Evolutionary conservation across 1,139 yeast genomes (phyloP).

Genomic region (Magnusiomyces suaveolens): DNA sequence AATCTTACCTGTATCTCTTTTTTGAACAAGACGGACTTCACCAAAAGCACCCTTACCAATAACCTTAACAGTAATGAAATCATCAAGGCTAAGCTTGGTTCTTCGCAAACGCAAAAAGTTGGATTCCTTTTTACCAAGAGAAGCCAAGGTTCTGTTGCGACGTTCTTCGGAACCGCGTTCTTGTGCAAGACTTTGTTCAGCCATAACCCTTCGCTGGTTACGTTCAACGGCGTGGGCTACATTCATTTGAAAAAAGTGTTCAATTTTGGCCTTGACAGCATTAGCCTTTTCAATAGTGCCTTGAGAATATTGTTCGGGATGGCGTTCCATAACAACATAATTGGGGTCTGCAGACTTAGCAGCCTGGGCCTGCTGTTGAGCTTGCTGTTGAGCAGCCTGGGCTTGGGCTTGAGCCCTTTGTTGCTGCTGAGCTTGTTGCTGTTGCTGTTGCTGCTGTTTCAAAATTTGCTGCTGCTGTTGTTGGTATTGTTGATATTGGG

Average conservation of each 20-base stretch:
- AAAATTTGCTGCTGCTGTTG: constrained; percentile 14
- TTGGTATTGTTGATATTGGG: constrained; percentile 12
- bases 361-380: constrained; percentile 12
- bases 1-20: constrained; percentile 62
- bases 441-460: constrained; percentile 18
- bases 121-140: constrained; percentile 58
- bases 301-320: constrained; percentile 59
- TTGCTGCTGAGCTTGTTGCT: constrained; percentile 15
- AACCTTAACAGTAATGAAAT: constrained; percentile 59
- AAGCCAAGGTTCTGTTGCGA: constrained; percentile 53
- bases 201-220: constrained; percentile 55
- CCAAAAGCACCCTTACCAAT: constrained; percentile 76
- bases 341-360: constrained; percentile 18
- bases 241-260: constrained; percentile 57
- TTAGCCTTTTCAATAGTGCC: constrained; percentile 55
- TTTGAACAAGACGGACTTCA: constrained; percentile 63
- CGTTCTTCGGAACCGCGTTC: constrained; percentile 61
- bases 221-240: constrained; percentile 67
- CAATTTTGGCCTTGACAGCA: constrained; percentile 52
- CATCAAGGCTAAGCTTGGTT: constrained; percentile 53
- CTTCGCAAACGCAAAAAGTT: constrained; percentile 56
- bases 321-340: constrained; percentile 73
- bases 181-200: constrained; percentile 47
- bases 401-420: constrained; percentile 12
- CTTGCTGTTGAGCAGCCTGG: constrained; percentile 11